phyloP scores from a whole-genome alignment of 768 basidiomycete species.

The Pisolithus microcarpus region DNA sequence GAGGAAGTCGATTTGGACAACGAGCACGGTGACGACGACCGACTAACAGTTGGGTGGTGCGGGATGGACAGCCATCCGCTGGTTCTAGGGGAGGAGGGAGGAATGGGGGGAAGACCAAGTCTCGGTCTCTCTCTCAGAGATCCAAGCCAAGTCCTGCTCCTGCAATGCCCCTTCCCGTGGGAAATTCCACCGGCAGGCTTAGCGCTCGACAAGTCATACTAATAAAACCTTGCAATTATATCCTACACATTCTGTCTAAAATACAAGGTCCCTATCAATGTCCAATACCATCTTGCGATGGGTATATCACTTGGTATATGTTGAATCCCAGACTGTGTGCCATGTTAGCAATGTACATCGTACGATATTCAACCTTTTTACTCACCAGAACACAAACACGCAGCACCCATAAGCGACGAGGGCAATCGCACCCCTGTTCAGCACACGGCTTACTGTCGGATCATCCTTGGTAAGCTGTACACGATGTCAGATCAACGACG shows the following conservation, averaged over 20 bases:
- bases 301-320: conserved; percentile 55
- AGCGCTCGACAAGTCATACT: too few species aligned
- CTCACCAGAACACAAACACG: conserved; percentile 87
- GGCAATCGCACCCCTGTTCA: conserved; percentile 56
- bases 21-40: conserved; percentile 5
- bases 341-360: conserved; percentile 2
- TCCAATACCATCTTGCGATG: conserved; percentile 9
- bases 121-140: not conserved
- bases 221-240: not conserved
- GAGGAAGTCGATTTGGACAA: not conserved
- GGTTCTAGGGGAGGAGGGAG: conserved; percentile 1
- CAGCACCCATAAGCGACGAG: conserved; percentile 68
- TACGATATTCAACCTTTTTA: conserved; percentile 6
- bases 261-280: not conserved
- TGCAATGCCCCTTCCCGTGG: too few species aligned
- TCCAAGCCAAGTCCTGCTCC: too few species aligned
- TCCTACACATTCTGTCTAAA: not conserved
- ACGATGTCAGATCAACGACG: conserved; percentile 4
- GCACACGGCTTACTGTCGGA: conserved; percentile 41
- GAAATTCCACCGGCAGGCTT: too few species aligned
- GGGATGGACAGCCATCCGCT: conserved; percentile 1
- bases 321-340: conserved; percentile 65
- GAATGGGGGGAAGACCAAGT: not conserved
- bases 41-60: conserved; percentile 5
- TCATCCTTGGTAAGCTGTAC: conserved; percentile 64